Evolutionary conservation across 805 yeast genomes (phyloP).

Genomic region (Saccharomycopsis synnaedendra): DNA sequence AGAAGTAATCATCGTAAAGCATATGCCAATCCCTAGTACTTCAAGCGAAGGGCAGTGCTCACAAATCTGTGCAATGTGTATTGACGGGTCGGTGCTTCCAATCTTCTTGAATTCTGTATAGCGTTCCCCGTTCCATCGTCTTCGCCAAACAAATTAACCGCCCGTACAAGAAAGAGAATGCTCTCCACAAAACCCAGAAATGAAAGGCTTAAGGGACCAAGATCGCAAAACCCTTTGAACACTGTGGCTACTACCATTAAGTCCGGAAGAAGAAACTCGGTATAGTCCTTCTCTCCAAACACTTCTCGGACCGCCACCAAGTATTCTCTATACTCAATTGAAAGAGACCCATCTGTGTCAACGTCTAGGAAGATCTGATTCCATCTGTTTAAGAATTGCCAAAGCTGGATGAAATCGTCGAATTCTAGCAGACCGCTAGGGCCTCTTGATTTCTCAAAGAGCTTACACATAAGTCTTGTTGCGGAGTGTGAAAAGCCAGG

Average conservation of each 20-base stretch:
- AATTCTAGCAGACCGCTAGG: neutral
- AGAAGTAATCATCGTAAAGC: no score
- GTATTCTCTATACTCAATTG: slow-evolving; percentile 9
- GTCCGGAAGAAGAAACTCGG: neutral
- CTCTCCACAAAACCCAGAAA: slow-evolving; percentile 12
- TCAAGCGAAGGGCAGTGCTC: no score
- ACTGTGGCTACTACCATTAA: slow-evolving; percentile 3
- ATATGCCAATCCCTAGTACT: no score
- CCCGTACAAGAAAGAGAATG: slow-evolving; percentile 6
- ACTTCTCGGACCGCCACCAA: slow-evolving; percentile 1
- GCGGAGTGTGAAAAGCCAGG: slow-evolving; percentile 1
- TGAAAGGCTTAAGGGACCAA: neutral
- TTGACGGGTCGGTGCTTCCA: no score
- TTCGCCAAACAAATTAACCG: neutral
- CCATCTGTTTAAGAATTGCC: slow-evolving; percentile 8
- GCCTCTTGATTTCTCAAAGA: slow-evolving; percentile 1
- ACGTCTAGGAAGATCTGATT: neutral
- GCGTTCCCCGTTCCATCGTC: no score
- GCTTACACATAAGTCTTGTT: slow-evolving; percentile 4
- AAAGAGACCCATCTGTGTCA: slow-evolving; percentile 3
- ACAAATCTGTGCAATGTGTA: no score
- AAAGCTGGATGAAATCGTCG: slow-evolving; percentile 7
- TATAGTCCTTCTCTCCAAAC: slow-evolving; percentile 9
- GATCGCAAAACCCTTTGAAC: slow-evolving; percentile 7
- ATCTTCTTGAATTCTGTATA: no score